Conservation (phyloP, 164 flowering plant genomes). For the Annona squamosa region DNA sequence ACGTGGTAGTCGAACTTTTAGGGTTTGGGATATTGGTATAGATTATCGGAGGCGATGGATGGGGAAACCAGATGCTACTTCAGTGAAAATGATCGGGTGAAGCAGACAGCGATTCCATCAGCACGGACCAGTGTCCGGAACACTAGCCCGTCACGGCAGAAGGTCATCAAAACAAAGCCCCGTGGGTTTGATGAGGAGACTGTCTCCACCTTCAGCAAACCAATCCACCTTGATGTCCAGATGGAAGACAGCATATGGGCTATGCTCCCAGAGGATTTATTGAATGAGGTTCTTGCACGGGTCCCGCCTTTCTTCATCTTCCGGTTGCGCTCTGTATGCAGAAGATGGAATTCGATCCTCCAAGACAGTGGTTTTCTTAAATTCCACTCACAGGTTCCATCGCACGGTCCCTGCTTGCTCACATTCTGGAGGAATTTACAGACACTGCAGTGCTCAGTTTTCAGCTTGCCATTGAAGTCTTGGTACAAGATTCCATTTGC, state of each 20-base stretch:
- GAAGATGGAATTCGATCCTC: conserved; percentile 80
- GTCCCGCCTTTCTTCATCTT: conserved; percentile 91
- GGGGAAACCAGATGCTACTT: conserved; percentile 16
- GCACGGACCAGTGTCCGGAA: conserved; percentile 66
- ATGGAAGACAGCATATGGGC: conserved; percentile 97
- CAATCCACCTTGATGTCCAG: conserved; percentile 55
- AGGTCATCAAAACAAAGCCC: conserved; percentile 76
- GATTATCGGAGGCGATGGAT: conserved; percentile 22
- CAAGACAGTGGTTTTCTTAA: conserved; percentile 72
- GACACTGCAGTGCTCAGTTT: conserved; percentile 70
- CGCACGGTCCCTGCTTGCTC: conserved; percentile 87
- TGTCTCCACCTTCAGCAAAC: conserved; percentile 49
- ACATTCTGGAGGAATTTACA: conserved; percentile 79
- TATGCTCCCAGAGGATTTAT: conserved; percentile 80
- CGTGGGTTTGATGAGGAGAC: conserved; percentile 93
- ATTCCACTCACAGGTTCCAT: conserved; percentile 74
- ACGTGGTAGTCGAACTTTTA: neutral
- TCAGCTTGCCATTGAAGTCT: conserved; percentile 81
- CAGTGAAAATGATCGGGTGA: conserved; percentile 21
- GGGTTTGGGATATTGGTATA: conserved; percentile 2
- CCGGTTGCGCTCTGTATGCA: conserved; percentile 80
- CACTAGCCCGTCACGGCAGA: conserved; percentile 82
- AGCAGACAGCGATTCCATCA: conserved; percentile 34
- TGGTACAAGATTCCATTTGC: conserved; percentile 80
- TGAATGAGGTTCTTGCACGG: conserved; percentile 82